phyloP scores from a whole-genome alignment of 805 yeast genomes.

The Alloascoidea africana region DNA sequence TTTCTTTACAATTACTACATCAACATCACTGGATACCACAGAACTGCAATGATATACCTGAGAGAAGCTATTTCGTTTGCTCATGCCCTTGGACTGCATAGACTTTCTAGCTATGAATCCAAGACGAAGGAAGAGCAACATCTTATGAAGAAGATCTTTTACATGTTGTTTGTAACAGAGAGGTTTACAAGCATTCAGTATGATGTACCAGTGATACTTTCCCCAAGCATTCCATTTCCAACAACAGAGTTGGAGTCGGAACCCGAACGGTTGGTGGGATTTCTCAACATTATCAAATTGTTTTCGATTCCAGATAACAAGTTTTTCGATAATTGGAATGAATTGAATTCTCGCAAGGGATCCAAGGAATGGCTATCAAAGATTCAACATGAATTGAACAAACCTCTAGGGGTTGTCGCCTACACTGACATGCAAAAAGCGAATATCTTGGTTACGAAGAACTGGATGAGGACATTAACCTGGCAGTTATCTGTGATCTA shows the following conservation, averaged over 20 bases:
- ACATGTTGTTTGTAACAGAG: not conserved
- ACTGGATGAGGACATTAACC: constrained; percentile 1
- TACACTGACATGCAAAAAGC: not conserved
- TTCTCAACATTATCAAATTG: not conserved
- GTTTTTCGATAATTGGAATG: constrained; percentile 1
- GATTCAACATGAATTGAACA: not conserved
- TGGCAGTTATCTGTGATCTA: not conserved
- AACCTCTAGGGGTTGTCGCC: not conserved
- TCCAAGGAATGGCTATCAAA: not conserved
- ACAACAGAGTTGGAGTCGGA: not conserved
- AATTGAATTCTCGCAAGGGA: not conserved
- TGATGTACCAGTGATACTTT: not conserved
- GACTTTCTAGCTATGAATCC: not conserved
- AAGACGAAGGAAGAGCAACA: constrained; percentile 1
- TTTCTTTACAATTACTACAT: not conserved
- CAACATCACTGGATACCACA: not conserved
- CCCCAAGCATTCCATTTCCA: not conserved
- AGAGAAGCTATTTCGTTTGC: not conserved
- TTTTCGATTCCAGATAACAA: not conserved
- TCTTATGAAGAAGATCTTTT: not conserved
- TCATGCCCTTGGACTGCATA: not conserved
- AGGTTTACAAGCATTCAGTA: constrained; percentile 1
- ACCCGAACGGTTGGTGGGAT: constrained; percentile 1
- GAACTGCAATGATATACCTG: not conserved
- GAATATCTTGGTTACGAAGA: not conserved